phyloP scores from a whole-genome alignment of 352 stramenopile genomes.

The Phytopythium oedochilum region DNA sequence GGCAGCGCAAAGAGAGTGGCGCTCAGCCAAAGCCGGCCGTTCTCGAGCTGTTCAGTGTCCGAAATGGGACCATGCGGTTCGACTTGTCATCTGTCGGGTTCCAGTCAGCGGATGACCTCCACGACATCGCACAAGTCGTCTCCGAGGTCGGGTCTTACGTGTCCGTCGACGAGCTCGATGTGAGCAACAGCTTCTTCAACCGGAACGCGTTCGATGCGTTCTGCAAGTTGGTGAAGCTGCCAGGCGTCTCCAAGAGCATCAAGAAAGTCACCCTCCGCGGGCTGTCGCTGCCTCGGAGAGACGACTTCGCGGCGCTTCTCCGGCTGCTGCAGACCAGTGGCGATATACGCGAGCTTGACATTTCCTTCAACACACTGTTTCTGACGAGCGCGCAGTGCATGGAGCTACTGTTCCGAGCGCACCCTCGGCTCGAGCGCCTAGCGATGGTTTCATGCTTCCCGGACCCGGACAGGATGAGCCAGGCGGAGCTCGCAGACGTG shows the following conservation, averaged over 20 bases:
- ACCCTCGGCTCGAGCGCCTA: constrained; percentile 30
- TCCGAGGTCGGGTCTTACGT: constrained; percentile 11
- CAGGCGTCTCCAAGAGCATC: constrained; percentile 24
- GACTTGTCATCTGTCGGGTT: constrained; percentile 50
- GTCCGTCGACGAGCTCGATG: constrained; percentile 37
- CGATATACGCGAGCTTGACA: constrained; percentile 41
- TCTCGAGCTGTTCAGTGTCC: constrained; percentile 29
- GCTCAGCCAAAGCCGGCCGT: constrained; percentile 34
- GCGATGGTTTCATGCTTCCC: constrained; percentile 60
- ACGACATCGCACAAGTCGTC: constrained; percentile 47
- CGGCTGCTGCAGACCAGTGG: constrained; percentile 17
- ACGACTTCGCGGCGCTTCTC: constrained; percentile 40
- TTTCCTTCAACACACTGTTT: constrained; percentile 70
- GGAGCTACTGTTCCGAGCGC: constrained; percentile 30
- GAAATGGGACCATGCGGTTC: constrained; percentile 30
- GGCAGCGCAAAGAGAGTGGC: constrained; percentile 39
- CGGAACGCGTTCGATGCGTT: constrained; percentile 39
- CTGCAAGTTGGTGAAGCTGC: constrained; percentile 34
- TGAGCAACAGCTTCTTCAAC: constrained; percentile 68
- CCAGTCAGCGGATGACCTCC: constrained; percentile 42
- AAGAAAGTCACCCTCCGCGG: constrained; percentile 37
- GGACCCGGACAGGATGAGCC: neutral
- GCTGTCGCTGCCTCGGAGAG: constrained; percentile 38
- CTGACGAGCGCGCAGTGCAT: constrained; percentile 29
- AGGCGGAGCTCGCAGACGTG: constrained; percentile 1